A percentile compares a stretch with the other conserved stretches of the same genome.
These are phyloP conservation scores for Cicer cuneatum DNA, from an alignment of 306 rosid genomes.

Conservation along the genomic window DNA sequence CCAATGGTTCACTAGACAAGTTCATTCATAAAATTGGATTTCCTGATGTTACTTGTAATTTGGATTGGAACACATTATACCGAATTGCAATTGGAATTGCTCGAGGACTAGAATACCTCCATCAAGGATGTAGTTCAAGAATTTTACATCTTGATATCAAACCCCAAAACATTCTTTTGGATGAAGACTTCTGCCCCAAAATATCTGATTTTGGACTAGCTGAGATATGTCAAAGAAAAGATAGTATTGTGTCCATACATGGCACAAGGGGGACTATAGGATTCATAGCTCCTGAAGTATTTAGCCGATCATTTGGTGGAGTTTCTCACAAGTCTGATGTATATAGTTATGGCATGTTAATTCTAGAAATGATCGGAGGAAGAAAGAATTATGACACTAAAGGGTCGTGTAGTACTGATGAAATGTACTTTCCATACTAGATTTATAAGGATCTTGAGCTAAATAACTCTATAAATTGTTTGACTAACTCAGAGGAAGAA, in stretches of 20 bases:
- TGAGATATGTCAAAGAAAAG: slow-evolving; percentile 42
- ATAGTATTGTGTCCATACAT: slow-evolving; percentile 39
- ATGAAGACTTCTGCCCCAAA: slow-evolving; percentile 2
- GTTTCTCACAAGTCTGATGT: slow-evolving; percentile 4
- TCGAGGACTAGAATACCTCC: slow-evolving; percentile 18
- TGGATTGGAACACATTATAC: slow-evolving; percentile 35
- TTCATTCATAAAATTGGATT: slow-evolving; percentile 25
- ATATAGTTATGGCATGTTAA: slow-evolving; percentile 5
- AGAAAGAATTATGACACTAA: slow-evolving; percentile 38
- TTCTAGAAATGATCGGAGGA: slow-evolving; percentile 49
- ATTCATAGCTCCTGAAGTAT: slow-evolving; percentile 21
- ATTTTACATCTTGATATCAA: slow-evolving; percentile 29
- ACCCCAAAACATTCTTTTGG: slow-evolving; percentile 28
- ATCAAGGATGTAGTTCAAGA: slow-evolving; percentile 1
- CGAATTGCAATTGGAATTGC: slow-evolving; percentile 41
- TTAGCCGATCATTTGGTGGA: background rate
- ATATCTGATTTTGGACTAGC: slow-evolving; percentile 52
- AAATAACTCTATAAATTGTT: background rate
- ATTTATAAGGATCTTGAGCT: slow-evolving; percentile 10
- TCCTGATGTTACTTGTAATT: background rate
- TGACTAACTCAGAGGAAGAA: background rate
- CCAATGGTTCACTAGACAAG: slow-evolving; percentile 54
- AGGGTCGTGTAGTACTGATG: slow-evolving; percentile 9
- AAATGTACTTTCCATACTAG: background rate
- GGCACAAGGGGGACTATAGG: slow-evolving; percentile 18